Conservation (phyloP, 306 rosid species). For the Fragaria vesca region DNA sequence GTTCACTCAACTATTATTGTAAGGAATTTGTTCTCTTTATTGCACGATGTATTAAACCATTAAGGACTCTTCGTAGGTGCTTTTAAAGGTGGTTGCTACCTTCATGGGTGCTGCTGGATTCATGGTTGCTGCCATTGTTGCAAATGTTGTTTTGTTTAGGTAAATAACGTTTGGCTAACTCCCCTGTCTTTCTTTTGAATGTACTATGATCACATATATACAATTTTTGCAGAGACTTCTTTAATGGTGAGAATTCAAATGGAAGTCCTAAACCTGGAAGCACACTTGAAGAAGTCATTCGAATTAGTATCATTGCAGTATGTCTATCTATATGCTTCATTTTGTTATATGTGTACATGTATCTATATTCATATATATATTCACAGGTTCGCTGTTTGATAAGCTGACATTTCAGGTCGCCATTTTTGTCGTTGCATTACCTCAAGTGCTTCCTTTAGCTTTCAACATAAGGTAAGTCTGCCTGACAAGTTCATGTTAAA, state of each 20-base stretch:
- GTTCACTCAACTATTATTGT: neutral
- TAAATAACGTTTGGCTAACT: neutral
- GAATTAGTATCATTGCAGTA: neutral
- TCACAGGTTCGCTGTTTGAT: neutral
- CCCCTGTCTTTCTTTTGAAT: neutral
- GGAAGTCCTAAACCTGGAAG: neutral
- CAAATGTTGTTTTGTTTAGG: neutral
- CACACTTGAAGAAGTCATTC: neutral
- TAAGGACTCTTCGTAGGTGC: neutral
- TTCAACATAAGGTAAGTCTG: neutral
- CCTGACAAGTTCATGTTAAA: neutral
- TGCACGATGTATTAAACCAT: neutral
- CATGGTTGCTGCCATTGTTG: neutral
- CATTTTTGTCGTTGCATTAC: neutral
- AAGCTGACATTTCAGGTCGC: neutral
- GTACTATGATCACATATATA: neutral
- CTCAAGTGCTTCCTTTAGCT: neutral
- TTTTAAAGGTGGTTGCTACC: neutral
- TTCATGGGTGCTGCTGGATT: neutral
- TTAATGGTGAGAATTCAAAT: neutral
- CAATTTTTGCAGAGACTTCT: neutral
- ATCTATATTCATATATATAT: too few species aligned
- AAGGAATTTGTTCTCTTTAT: neutral
- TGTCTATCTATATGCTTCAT: neutral
- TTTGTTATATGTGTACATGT: neutral